These are phyloP conservation scores for Diaporthe capsici DNA, from an alignment of 2,329 filamentous ascomycete species.

Conservation along the genomic window DNA sequence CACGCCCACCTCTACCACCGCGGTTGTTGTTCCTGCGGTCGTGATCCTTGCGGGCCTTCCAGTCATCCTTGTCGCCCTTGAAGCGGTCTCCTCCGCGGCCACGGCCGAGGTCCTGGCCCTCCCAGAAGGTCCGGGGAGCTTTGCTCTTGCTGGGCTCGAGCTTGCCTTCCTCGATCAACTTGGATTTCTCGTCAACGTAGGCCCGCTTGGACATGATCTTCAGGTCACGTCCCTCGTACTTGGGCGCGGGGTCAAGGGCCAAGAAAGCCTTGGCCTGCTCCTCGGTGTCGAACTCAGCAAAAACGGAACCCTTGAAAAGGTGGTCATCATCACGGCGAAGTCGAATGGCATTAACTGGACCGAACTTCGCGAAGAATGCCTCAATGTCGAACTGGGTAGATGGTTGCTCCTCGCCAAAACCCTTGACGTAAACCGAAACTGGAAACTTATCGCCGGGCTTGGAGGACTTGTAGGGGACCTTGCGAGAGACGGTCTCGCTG, in stretches of 20 bases:
- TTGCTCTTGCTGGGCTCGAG: constrained; percentile 69
- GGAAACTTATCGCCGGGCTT: constrained; percentile 75
- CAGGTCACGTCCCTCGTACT: constrained; percentile 85
- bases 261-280: constrained; percentile 87
- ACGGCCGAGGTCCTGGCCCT: constrained; percentile 59
- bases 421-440: constrained; percentile 91
- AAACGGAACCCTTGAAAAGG: constrained; percentile 95
- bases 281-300: constrained; percentile 89
- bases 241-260: constrained; percentile 82
- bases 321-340: constrained; percentile 82
- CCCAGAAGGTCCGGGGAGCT: constrained; percentile 60
- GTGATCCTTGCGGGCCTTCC: constrained; percentile 74
- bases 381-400: constrained; percentile 95
- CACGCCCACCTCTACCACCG: constrained; percentile 58
- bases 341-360: constrained; percentile 84
- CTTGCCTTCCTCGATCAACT: constrained; percentile 79
- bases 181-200: constrained; percentile 84
- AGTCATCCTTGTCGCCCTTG: constrained; percentile 67
- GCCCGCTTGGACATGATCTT: constrained; percentile 89
- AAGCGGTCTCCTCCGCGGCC: constrained; percentile 54
- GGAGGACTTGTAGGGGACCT: constrained; percentile 75
- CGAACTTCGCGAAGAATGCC: constrained; percentile 87
- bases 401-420: constrained; percentile 87
- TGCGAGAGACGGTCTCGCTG: constrained; percentile 81
- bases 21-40: constrained; percentile 74